phyloP scores from a whole-genome alignment of 768 basidiomycete species.

The Tulasnella sp. region DNA sequence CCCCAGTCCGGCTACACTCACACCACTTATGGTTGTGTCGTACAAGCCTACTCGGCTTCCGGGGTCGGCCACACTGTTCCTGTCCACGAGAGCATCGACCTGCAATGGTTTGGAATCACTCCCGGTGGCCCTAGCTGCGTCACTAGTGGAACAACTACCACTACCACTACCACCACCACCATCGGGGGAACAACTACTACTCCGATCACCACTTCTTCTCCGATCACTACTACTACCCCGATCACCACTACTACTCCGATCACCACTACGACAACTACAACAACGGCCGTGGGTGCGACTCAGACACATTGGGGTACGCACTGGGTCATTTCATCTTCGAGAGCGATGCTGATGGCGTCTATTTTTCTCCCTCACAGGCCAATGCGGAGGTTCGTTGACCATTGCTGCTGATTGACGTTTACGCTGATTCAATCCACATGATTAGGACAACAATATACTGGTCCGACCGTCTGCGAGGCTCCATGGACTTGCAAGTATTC shows the following conservation, averaged over 20 bases:
- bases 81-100: conserved; percentile 41
- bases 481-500: not conserved
- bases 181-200: too few relatives aligned
- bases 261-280: not conserved
- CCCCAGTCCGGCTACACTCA: conserved; percentile 43
- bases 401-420: not conserved
- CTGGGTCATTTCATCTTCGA: not conserved
- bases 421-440: not conserved
- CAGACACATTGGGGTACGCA: not conserved
- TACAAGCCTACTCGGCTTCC: conserved; percentile 43
- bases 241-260: conserved; percentile 13
- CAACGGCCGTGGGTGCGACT: not conserved
- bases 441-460: not conserved
- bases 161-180: conserved; percentile 16
- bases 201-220: too few relatives aligned
- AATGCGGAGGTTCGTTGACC: not conserved
- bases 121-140: too few relatives aligned
- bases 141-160: not conserved
- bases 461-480: conserved; percentile 5
- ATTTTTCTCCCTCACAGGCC: too few relatives aligned
- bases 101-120: conserved; percentile 44
- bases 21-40: conserved; percentile 42
- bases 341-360: not conserved
- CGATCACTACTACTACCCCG: too few relatives aligned
- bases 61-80: conserved; percentile 49